These are phyloP conservation scores for Trichoderma koningii DNA, from an alignment of 2,329 filamentous ascomycete species.

Conservation along the genomic window DNA sequence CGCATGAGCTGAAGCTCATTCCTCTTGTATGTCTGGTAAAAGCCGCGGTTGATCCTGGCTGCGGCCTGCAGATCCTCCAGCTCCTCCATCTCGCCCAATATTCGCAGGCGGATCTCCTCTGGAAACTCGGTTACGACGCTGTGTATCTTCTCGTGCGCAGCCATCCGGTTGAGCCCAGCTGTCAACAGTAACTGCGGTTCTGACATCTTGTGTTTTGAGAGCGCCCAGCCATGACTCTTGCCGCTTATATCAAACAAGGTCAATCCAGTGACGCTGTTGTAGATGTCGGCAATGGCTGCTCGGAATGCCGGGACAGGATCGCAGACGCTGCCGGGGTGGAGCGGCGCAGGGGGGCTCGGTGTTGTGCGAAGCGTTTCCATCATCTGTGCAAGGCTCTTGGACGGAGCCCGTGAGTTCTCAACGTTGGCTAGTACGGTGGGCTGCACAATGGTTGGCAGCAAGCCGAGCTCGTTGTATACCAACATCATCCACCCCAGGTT, in stretches of 20 bases:
- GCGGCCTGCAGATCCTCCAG: slow-evolving; percentile 47
- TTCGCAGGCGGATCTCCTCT: slow-evolving; percentile 43
- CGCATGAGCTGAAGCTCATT: slow-evolving; percentile 47
- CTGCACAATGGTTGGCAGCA: slow-evolving; percentile 47
- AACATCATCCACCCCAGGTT: slow-evolving; percentile 59
- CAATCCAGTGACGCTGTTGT: slow-evolving; percentile 52
- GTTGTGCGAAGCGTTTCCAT: slow-evolving; percentile 48
- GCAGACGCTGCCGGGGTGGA: slow-evolving; percentile 49
- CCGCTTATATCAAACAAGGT: slow-evolving; percentile 54
- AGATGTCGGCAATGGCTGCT: slow-evolving; percentile 52
- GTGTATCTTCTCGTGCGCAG: slow-evolving; percentile 36
- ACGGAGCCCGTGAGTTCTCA: slow-evolving; percentile 34
- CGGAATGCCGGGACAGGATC: slow-evolving; percentile 53
- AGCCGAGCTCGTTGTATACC: slow-evolving; percentile 50
- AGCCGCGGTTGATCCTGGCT: slow-evolving; percentile 46
- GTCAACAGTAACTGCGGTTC: slow-evolving; percentile 42
- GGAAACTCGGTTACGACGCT: slow-evolving; percentile 41
- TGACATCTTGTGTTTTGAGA: slow-evolving; percentile 44
- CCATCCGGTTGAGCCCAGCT: slow-evolving; percentile 39
- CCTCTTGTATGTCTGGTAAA: slow-evolving; percentile 50
- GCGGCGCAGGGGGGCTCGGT: slow-evolving; percentile 47
- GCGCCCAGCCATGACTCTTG: slow-evolving; percentile 51
- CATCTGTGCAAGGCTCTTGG: slow-evolving; percentile 49
- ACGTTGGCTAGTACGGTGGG: slow-evolving; percentile 35
- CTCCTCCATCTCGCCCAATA: slow-evolving; percentile 45